Evolutionary conservation across 2,329 filamentous ascomycete genomes (phyloP).

Genomic region (Chaetomium olivaceum): DNA sequence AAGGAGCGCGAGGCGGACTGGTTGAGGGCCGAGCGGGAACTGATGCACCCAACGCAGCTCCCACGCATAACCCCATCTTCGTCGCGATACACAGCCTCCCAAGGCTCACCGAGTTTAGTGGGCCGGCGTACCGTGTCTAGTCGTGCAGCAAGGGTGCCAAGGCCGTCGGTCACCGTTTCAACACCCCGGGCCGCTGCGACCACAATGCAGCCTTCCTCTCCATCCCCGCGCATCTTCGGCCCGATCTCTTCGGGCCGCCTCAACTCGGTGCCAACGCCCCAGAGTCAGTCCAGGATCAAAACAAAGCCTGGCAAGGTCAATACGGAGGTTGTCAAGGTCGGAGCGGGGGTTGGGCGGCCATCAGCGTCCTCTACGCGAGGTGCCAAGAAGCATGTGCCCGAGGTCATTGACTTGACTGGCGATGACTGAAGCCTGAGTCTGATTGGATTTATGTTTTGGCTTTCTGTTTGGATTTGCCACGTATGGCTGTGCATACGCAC

Average conservation of each 20-base stretch:
- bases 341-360: neutral
- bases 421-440: slow-evolving; percentile 10
- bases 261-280: neutral
- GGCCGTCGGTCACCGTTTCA: neutral
- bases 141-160: neutral
- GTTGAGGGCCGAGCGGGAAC: neutral
- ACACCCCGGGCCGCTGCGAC: neutral
- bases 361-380: neutral
- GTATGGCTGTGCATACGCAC: neutral
- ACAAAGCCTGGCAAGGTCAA: neutral
- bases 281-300: slow-evolving; percentile 1
- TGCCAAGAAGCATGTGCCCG: neutral
- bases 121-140: neutral
- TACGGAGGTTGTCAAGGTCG: neutral
- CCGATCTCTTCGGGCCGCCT: slow-evolving; percentile 19
- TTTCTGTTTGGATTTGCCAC: neutral
- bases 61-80: neutral
- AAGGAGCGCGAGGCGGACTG: neutral
- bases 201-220: neutral
- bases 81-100: neutral
- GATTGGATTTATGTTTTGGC: neutral
- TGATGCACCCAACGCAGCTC: neutral
- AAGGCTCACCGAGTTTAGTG: neutral
- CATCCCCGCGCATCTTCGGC: slow-evolving; percentile 9
- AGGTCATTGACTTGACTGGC: slow-evolving; percentile 26